A percentile compares a stretch with the other conserved stretches of the same genome.
Conservation (phyloP, 192 early-diverging fungal genomes). For the Gigaspora rosea region DNA sequence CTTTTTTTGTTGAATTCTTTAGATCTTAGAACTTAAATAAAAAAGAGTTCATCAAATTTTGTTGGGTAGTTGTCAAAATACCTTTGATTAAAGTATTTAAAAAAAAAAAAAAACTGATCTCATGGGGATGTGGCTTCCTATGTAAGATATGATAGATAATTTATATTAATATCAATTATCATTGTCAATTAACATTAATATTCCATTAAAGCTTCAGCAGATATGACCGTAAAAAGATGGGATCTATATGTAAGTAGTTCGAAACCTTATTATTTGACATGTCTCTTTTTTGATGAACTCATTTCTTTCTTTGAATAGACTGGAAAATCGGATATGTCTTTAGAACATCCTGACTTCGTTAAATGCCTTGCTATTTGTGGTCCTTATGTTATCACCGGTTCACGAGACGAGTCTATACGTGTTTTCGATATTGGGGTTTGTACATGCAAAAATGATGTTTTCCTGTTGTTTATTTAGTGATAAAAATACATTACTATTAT, state of each 20-base stretch:
- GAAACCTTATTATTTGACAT: background rate
- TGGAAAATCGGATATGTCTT: conserved; percentile 65
- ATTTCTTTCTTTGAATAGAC: conserved; percentile 50
- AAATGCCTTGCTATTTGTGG: conserved; percentile 66
- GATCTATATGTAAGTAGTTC: conserved; percentile 68
- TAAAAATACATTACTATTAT: background rate
- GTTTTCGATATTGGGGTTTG: conserved; percentile 84
- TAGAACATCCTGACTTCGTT: conserved; percentile 83
- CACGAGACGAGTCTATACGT: conserved; percentile 81
- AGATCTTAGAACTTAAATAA: too few relatives aligned
- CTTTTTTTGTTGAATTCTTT: too few relatives aligned
- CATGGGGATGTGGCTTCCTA: too few relatives aligned
- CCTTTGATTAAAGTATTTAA: too few relatives aligned
- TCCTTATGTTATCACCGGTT: conserved; percentile 78
- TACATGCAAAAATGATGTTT: background rate
- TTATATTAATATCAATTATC: background rate
- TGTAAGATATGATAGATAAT: background rate
- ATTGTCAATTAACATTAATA: background rate
- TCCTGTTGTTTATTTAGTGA: conserved; percentile 14
- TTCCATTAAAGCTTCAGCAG: conserved; percentile 72
- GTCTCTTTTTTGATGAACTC: background rate
- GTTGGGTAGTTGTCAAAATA: too few relatives aligned
- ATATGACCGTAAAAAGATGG: conserved; percentile 87
- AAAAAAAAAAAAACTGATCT: too few relatives aligned
- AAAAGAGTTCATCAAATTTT: too few relatives aligned